Conservation (phyloP, 2,329 filamentous ascomycete genomes). For the Neofusicoccum umdonicola region DNA sequence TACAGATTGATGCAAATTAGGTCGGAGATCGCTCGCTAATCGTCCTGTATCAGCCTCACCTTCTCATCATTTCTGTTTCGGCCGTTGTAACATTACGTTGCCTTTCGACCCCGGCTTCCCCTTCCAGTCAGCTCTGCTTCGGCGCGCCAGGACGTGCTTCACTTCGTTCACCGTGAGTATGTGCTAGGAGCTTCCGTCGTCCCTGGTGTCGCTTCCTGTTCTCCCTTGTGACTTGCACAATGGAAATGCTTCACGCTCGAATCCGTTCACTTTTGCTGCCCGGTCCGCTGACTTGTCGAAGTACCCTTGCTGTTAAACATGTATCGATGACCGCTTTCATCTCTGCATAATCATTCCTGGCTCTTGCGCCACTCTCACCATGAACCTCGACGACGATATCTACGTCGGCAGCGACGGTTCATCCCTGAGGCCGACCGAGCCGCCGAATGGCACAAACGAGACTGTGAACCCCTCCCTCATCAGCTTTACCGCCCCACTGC, state of each 20-base stretch:
- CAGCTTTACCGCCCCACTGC: not conserved
- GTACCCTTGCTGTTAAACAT: not conserved
- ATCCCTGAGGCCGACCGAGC: slow-evolving; percentile 2
- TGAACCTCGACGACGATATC: slow-evolving; percentile 11
- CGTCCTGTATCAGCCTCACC: not conserved
- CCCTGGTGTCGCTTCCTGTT: not conserved
- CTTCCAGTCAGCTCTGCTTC: not conserved
- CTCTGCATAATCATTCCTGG: not conserved
- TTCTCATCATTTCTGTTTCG: not conserved
- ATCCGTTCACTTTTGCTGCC: not conserved
- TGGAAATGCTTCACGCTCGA: not conserved
- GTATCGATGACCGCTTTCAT: slow-evolving; percentile 12
- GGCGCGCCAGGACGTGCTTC: not conserved
- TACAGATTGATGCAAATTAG: not conserved
- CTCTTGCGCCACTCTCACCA: slow-evolving; percentile 2
- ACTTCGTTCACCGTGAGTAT: not conserved
- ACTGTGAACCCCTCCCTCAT: slow-evolving; percentile 15
- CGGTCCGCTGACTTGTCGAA: not conserved
- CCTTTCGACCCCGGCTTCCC: not conserved
- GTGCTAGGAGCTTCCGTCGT: not conserved
- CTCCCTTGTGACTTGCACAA: no score
- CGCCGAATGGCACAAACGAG: slow-evolving; percentile 10
- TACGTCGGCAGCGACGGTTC: slow-evolving; percentile 5
- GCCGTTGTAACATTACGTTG: not conserved
- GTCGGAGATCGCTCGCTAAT: not conserved